phyloP scores from a whole-genome alignment of 2,329 filamentous ascomycete genomes.

The Decorospora gaudefroyi region DNA sequence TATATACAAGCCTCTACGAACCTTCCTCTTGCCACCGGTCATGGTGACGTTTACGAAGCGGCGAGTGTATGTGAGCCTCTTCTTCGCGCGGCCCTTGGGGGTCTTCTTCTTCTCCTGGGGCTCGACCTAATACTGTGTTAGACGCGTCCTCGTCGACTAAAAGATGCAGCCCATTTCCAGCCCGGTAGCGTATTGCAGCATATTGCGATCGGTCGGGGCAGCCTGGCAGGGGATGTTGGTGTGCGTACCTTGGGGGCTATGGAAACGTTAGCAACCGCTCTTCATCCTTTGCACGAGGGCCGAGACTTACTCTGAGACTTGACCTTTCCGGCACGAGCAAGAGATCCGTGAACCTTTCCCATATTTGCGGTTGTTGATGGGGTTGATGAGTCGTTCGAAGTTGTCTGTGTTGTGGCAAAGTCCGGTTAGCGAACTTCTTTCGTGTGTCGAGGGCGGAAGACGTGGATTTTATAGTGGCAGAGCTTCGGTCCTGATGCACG shows the following conservation, averaged over 20 bases:
- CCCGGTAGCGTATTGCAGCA: not conserved
- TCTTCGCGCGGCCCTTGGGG: constrained; percentile 96
- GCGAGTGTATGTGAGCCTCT: constrained; percentile 94
- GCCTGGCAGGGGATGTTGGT: constrained; percentile 1
- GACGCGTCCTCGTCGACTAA: constrained; percentile 10
- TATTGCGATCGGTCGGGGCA: constrained; percentile 2
- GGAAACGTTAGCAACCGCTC: constrained; percentile 24
- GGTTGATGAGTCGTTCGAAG: constrained; percentile 29
- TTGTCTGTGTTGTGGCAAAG: constrained; percentile 42
- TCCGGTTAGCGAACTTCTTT: constrained; percentile 29
- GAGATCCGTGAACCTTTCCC: constrained; percentile 93
- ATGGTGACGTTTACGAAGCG: constrained; percentile 98
- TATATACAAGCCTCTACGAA: constrained; percentile 52
- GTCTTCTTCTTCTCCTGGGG: constrained; percentile 93
- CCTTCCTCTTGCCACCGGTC: constrained; percentile 98
- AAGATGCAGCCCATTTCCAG: not conserved
- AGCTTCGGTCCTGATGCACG: constrained; percentile 4
- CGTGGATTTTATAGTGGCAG: constrained; percentile 10
- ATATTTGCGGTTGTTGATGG: constrained; percentile 63
- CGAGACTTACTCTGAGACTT: constrained; percentile 62
- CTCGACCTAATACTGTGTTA: constrained; percentile 67
- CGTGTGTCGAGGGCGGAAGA: constrained; percentile 5
- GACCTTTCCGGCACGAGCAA: constrained; percentile 96
- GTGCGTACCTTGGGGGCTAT: constrained; percentile 36
- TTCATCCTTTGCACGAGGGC: not conserved